phyloP scores from a whole-genome alignment of 2,329 filamentous ascomycete species.

The Sporothrix brasiliensis region DNA sequence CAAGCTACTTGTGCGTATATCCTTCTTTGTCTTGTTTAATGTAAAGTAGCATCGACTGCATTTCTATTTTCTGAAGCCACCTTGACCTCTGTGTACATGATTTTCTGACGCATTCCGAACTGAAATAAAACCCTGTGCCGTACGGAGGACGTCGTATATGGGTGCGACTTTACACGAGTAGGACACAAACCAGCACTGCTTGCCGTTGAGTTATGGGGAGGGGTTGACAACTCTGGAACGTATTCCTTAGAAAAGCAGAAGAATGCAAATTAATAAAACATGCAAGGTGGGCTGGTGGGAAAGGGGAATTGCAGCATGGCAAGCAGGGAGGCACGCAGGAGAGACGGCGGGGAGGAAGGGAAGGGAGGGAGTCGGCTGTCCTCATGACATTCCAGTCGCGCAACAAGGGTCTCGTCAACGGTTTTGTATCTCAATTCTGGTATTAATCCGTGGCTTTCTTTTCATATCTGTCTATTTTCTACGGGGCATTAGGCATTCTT shows the following conservation, averaged over 20 bases:
- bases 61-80: not conserved
- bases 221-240: constrained; percentile 11
- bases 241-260: not conserved
- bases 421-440: not conserved
- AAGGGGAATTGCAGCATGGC: not conserved
- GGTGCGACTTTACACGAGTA: not conserved
- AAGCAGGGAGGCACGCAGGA: not conserved
- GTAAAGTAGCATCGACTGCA: not conserved
- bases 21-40: not conserved
- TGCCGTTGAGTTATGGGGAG: constrained; percentile 3
- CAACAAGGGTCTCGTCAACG: too few species aligned
- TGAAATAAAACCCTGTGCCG: not conserved
- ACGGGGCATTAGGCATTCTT: too few species aligned
- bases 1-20: not conserved
- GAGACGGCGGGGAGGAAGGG: not conserved
- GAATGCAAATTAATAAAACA: too few species aligned
- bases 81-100: too few species aligned
- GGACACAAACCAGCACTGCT: not conserved
- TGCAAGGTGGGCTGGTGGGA: not conserved
- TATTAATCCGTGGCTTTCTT: not conserved
- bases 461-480: not conserved
- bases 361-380: not conserved
- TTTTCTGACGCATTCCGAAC: not conserved
- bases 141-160: not conserved
- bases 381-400: not conserved